Percentiles rank a stretch among this genome's conserved stretches.
These are phyloP conservation scores for Didymella sp. DNA, from an alignment of 2,329 filamentous ascomycete species.

Conservation along the genomic window DNA sequence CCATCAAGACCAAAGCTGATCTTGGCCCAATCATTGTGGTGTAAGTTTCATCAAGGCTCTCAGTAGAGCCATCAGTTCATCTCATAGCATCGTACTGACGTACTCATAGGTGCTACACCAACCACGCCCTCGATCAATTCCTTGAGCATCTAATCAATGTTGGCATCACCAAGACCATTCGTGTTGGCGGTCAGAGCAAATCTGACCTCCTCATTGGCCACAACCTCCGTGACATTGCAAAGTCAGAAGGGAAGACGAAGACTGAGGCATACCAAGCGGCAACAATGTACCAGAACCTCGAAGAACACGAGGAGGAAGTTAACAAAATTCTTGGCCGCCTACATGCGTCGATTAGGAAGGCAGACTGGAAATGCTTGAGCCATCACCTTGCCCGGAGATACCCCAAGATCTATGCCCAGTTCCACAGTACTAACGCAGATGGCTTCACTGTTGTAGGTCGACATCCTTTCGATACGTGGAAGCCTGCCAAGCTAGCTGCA, in stretches of 20 bases:
- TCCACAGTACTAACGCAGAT: slow-evolving; percentile 23
- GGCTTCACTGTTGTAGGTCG: slow-evolving; percentile 28
- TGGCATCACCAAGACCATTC: slow-evolving; percentile 61
- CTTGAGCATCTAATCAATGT: slow-evolving; percentile 65
- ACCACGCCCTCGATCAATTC: slow-evolving; percentile 64
- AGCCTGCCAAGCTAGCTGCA: neutral
- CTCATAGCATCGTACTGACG: neutral
- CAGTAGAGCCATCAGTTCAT: neutral
- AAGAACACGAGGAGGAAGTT: slow-evolving; percentile 16
- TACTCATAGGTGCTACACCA: slow-evolving; percentile 54
- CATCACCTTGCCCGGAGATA: slow-evolving; percentile 24
- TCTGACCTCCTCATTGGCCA: slow-evolving; percentile 59
- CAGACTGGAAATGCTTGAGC: slow-evolving; percentile 29
- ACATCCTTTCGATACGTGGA: slow-evolving; percentile 38
- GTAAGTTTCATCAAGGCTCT: slow-evolving; percentile 24
- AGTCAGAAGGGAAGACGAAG: slow-evolving; percentile 30
- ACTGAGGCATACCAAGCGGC: slow-evolving; percentile 22
- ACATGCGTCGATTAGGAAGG: slow-evolving; percentile 14
- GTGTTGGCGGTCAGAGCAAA: slow-evolving; percentile 67
- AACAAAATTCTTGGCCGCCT: slow-evolving; percentile 17
- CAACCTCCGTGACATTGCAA: slow-evolving; percentile 55
- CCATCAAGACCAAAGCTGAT: slow-evolving; percentile 44
- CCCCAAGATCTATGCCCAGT: slow-evolving; percentile 29
- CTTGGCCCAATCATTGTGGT: slow-evolving; percentile 57
- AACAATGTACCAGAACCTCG: slow-evolving; percentile 23